These are phyloP conservation scores for Cyberlindnera mycetangii DNA, from an alignment of 805 yeast species.

Conservation along the genomic window DNA sequence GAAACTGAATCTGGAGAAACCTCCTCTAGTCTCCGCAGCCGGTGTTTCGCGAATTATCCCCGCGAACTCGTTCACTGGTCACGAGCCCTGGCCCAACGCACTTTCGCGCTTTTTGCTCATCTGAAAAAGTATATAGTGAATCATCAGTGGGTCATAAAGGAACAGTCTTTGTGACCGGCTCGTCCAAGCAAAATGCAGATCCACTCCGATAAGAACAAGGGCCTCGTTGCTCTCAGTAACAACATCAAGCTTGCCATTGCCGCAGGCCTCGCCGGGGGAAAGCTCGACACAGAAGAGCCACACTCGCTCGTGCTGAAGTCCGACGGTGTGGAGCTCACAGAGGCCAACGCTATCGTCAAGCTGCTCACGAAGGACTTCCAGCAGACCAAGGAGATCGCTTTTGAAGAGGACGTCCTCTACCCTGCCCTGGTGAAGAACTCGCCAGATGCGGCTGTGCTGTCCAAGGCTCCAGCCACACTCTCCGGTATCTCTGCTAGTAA, in stretches of 20 bases:
- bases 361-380: constrained; percentile 52
- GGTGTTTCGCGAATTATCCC: too few species aligned
- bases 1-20: too few species aligned
- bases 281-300: constrained; percentile 26
- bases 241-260: constrained; percentile 31
- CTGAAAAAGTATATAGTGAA: too few species aligned
- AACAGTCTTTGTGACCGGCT: too few species aligned
- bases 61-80: too few species aligned
- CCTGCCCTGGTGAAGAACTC: constrained; percentile 34
- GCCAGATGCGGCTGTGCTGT: constrained; percentile 24
- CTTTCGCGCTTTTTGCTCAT: too few species aligned
- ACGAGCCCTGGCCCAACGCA: too few species aligned
- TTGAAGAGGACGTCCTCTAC: constrained; percentile 46
- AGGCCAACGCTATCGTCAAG: constrained; percentile 69
- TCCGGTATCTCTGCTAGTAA: constrained; percentile 45
- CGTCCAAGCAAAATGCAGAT: constrained; percentile 24
- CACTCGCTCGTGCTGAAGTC: constrained; percentile 19
- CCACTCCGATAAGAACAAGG: constrained; percentile 24
- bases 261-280: constrained; percentile 18
- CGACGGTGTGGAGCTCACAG: constrained; percentile 44
- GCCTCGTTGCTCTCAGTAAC: constrained; percentile 21
- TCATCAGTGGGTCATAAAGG: too few species aligned
- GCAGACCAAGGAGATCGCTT: constrained; percentile 31
- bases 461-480: constrained; percentile 19
- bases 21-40: too few species aligned